Evolutionary conservation across 805 yeast species (phyloP).

Genomic region (Wickerhamiella cacticola): DNA sequence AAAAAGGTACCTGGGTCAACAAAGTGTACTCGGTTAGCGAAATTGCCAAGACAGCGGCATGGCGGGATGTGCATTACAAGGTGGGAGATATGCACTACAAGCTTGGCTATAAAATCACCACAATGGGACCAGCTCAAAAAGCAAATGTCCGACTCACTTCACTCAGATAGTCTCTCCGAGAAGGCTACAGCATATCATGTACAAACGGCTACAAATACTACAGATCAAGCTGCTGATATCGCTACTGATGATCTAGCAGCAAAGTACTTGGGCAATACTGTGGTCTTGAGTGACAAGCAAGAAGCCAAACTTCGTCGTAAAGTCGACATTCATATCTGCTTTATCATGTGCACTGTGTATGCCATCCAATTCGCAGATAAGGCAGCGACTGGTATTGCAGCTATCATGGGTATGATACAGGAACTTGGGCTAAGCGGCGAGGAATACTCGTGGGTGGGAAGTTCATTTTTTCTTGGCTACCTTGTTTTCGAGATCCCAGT

Average conservation of each 20-base stretch:
- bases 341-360: slow-evolving; percentile 39
- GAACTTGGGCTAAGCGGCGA: slow-evolving; percentile 37
- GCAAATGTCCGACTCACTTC: not conserved
- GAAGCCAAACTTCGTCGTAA: slow-evolving; percentile 33
- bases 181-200: not conserved
- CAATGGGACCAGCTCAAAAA: too few species aligned
- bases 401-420: slow-evolving; percentile 38
- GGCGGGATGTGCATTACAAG: too few species aligned
- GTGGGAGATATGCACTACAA: not conserved
- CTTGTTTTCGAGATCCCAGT: slow-evolving; percentile 44
- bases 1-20: too few species aligned
- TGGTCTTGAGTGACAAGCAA: not conserved
- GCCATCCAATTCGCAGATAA: slow-evolving; percentile 52
- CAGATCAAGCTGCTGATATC: not conserved
- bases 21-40: too few species aligned
- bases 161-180: not conserved
- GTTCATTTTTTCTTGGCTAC: slow-evolving; percentile 54
- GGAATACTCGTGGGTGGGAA: slow-evolving; percentile 39
- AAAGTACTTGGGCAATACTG: slow-evolving; percentile 5
- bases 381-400: slow-evolving; percentile 38
- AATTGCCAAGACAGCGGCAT: too few species aligned
- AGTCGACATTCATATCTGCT: slow-evolving; percentile 40
- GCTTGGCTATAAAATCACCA: not conserved
- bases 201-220: not conserved
- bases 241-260: slow-evolving; percentile 9